Conservation (phyloP, 257 asterid species). For the Solanum clarkiae region DNA sequence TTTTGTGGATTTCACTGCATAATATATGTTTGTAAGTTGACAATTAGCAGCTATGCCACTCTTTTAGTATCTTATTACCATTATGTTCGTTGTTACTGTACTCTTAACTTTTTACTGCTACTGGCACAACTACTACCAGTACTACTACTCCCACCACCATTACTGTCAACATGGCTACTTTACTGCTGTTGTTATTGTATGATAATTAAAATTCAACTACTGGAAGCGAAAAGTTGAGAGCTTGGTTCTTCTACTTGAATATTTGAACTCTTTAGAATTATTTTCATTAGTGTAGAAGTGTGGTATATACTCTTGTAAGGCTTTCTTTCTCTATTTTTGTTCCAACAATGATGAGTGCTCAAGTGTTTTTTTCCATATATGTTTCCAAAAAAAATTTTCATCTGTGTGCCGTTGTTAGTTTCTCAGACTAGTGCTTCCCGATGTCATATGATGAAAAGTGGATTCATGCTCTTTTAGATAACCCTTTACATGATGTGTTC, state of each 20-base stretch:
- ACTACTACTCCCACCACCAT: slow-evolving; percentile 44
- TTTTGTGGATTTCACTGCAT: not conserved
- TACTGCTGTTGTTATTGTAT: not conserved
- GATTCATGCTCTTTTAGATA: not conserved
- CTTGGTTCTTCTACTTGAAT: not conserved
- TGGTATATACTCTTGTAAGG: not conserved
- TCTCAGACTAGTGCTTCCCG: not conserved
- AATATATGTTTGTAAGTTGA: not conserved
- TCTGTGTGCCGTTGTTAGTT: not conserved
- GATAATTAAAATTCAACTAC: not conserved
- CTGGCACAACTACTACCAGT: not conserved
- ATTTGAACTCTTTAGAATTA: not conserved
- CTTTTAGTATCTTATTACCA: not conserved
- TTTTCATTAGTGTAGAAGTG: not conserved
- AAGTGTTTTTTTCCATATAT: not conserved
- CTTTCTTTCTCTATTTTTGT: not conserved
- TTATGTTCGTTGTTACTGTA: not conserved
- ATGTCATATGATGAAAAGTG: not conserved
- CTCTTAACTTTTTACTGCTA: not conserved
- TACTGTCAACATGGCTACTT: slow-evolving; percentile 20
- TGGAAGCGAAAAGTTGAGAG: not conserved
- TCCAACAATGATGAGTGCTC: not conserved
- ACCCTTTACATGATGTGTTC: not conserved
- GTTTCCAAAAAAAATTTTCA: not conserved
- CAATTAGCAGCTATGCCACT: not conserved